Evolutionary conservation across 106 monocot genomes (phyloP), one percentile per base, ranked within the genome.

Genomic region (Amphibolis antarctica): DNA sequence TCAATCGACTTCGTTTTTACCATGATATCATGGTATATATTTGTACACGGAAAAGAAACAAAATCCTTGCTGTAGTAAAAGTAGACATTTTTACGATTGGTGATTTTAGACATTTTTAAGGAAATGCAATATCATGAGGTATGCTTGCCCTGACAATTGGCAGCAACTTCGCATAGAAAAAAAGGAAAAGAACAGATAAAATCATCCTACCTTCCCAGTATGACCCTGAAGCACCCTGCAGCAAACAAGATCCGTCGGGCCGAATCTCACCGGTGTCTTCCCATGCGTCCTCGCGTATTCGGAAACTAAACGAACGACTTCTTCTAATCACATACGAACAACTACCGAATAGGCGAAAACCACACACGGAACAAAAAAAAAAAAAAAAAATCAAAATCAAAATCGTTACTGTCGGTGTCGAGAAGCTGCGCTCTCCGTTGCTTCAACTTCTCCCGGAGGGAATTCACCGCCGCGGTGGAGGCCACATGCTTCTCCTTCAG

Each of bases 201-300:
- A 63, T 1, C 21, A 57, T 58, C 43, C 18, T 47, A 92, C 92
- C 73, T 88, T 92, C 29, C 92, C 87, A 10, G 82, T 88, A 60
- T 92, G 87, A 1, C 92, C 92, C 75, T 88, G 87, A 26, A 92
- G 74, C 12, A 65, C 82, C 73, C 92, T 72, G 67, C 87, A 92
- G 77, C 92, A 92, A 27, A 92, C 82, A 69, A 92, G 80, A 88
- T 92, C 87, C 66, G 82, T 88, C 2, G 86, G 59, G 19, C 66
- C 63, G 45, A 92, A 92, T 69, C 55, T 80, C 29, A 92, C 69
- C 44, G 82, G 63, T 20, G 78, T 26, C 69, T 66, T 88, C 74
- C 88, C 85, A 9, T 82, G 88, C 53, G 46, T 72, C 62, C 52
- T 88, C 44, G 92, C 75, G 30, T 82, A 88, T 17, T 71, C 75